Evolutionary conservation across 1,139 yeast genomes (phyloP), one percentile per base, ranked within the genome.

Genomic region (Yamadazyma blattariae): DNA sequence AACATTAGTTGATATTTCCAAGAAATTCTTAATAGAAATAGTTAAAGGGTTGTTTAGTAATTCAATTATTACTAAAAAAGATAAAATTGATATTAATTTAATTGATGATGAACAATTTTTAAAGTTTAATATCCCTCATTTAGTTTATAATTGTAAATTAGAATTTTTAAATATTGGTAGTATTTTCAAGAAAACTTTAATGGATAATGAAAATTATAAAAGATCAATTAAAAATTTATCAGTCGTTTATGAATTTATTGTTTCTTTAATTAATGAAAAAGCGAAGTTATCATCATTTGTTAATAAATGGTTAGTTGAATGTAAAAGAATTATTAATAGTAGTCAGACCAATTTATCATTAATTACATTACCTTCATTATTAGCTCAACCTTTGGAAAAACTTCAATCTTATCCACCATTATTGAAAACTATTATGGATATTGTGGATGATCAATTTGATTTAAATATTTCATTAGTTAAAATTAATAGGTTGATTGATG

Each of bases 111-210:
- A 37, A 2, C 37, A 39, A 12, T 34, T 39, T 17, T 27, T 40
- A 6, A 36, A 35, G 9, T 28, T 37, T 20, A 42, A 47, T 37
- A 35, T 51, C 7, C 42, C 47, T 12, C 50, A 47, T 32, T 36
- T 53, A 38, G 52, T 52, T 3, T 42, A 47, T 32, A 45, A 46
- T 25, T 19, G 48, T 34, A 40, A 44, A 21, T 15, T 52, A 7
- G 41, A 44, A 12, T 40, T 35, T 14, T 34, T 54, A 17, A 48
- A 52, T 30, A 18, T 58, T 14, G 61, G 57, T 2, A 24, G 32
- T 10, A 28, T 48, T 6, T 24, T 51, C 17, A 44, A 45, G 21
- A 29, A 29, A 7, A 20, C 26, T 4, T 29, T 51, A 16, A 42
- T 49, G 16, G 39, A 34, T 7, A 34, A 34, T 21, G 16, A 19